Evolutionary conservation across 306 rosid genomes (phyloP), one percentile per base, ranked within the genome.

Genomic region (Gastrolobium bilobum): DNA sequence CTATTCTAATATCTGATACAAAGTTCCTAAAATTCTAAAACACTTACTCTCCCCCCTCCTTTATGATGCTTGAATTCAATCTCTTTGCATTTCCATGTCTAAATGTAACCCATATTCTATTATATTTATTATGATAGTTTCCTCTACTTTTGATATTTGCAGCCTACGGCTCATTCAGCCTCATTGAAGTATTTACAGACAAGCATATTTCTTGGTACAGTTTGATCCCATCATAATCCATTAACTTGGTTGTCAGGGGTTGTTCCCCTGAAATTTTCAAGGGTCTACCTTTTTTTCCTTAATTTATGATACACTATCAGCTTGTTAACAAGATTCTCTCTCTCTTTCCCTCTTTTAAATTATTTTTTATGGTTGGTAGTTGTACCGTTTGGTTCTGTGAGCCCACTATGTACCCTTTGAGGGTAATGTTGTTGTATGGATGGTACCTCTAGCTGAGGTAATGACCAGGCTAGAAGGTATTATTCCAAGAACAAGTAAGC

Each of bases 141-240:
- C 54, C 54, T 62, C n/a, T 52, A 6, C 37, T 57, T 79, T 50
- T 82, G 58, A 62, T 59, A 7, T 57, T 57, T 89, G 82, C 92
- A 94, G 99, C 92, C 79, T 94, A 82, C 54, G 99, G 99, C 68
- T 94, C 97, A 64, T 94, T 94, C 89, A 94, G 93, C 85, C 91
- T 92, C 10, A 60, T 92, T 56, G 97, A 94, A 88, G 89, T 84
- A 33, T 91, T 88, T 87, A 82, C 97, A 2, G 97, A 94, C 88
- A 89, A 85, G 79, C 84, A 92, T 86, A 85, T 94, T 86, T 92
- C 95, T 34, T 94, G 99, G 97, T 94, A 87, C 73, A 75, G 46
- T 79, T 76, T 64, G 70, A 79, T 68, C 47, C 73, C 58, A 43
- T 81, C 74, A 67, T 38, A n/a, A 67, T 57, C 46, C 76, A 42